A percentile compares a stretch with the other conserved stretches of the same genome.
These are phyloP conservation scores for Sanghuangporus baumii DNA, from an alignment of 1,284 basidiomycete genomes.

Conservation along the genomic window DNA sequence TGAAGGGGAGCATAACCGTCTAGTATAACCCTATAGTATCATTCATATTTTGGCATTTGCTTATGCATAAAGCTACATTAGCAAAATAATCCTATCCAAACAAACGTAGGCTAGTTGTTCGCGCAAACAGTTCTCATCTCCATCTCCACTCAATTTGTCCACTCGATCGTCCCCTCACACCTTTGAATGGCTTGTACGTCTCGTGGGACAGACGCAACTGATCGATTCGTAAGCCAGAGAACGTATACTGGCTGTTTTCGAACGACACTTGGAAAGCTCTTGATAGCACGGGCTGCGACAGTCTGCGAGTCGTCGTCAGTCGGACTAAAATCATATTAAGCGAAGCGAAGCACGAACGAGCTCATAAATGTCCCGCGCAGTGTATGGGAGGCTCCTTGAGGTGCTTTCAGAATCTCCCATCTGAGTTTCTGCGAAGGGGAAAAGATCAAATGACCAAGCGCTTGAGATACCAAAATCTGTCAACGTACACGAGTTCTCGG, in stretches of 20 bases:
- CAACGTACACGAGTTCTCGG: conserved; percentile 52
- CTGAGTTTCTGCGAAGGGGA: conserved; percentile 45
- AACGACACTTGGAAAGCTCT: conserved; percentile 71
- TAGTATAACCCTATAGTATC: background rate
- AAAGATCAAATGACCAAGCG: background rate
- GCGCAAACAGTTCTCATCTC: conserved; percentile 29
- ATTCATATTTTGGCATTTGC: background rate
- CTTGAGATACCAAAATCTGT: background rate
- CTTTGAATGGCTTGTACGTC: conserved; percentile 69
- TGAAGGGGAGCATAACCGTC: background rate
- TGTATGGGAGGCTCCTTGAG: conserved; percentile 64
- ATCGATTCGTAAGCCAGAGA: conserved; percentile 79
- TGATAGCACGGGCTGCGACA: conserved; percentile 45
- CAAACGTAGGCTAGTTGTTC: background rate
- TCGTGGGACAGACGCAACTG: conserved; percentile 80
- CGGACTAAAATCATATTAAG: background rate
- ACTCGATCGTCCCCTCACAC: conserved; percentile 55
- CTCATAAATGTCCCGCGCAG: conserved; percentile 76
- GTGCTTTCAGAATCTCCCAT: conserved; percentile 73
- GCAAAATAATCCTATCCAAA: background rate
- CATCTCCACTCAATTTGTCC: conserved; percentile 74
- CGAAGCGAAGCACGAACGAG: conserved; percentile 37
- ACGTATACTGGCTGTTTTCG: conserved; percentile 66
- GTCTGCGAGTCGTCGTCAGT: conserved; percentile 23
- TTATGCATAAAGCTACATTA: background rate